A percentile compares a stretch with the other conserved stretches of the same genome.
These are phyloP conservation scores for Didymella keratinophila DNA, from an alignment of 2,329 filamentous ascomycete genomes.

Conservation along the genomic window DNA sequence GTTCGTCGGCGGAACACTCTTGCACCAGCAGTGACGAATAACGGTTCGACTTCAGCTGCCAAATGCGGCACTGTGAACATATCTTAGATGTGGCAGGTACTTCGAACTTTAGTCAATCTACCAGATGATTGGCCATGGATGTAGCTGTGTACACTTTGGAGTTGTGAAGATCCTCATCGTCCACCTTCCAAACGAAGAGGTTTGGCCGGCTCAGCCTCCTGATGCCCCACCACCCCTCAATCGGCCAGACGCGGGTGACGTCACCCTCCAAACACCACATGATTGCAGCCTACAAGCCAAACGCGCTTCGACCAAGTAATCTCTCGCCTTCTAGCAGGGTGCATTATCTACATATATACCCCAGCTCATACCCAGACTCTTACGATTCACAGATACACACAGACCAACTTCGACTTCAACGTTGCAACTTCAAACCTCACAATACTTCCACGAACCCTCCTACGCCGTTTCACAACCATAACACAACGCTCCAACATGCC, in stretches of 20 bases:
- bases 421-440: neutral
- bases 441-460: conserved; percentile 7
- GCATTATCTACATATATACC: conserved; percentile 23
- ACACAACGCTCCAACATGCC: conserved; percentile 51
- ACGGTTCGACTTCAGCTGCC: too few relatives aligned
- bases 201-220: neutral
- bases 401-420: neutral
- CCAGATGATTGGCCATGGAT: neutral
- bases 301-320: conserved; percentile 27
- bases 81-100: neutral
- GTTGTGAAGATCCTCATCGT: neutral
- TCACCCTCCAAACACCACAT: conserved; percentile 26
- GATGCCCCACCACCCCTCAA: conserved; percentile 19
- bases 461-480: conserved; percentile 3
- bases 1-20: too few relatives aligned
- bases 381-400: conserved; percentile 5
- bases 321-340: conserved; percentile 22
- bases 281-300: conserved; percentile 25
- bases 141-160: neutral
- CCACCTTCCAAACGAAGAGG: neutral
- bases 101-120: neutral
- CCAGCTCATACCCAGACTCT: neutral
- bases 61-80: too few relatives aligned
- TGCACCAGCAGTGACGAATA: too few relatives aligned
- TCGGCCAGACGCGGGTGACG: conserved; percentile 32